Evolutionary conservation across 169 alveolate genomes (phyloP).

Genomic region (Perkinsus olseni): DNA sequence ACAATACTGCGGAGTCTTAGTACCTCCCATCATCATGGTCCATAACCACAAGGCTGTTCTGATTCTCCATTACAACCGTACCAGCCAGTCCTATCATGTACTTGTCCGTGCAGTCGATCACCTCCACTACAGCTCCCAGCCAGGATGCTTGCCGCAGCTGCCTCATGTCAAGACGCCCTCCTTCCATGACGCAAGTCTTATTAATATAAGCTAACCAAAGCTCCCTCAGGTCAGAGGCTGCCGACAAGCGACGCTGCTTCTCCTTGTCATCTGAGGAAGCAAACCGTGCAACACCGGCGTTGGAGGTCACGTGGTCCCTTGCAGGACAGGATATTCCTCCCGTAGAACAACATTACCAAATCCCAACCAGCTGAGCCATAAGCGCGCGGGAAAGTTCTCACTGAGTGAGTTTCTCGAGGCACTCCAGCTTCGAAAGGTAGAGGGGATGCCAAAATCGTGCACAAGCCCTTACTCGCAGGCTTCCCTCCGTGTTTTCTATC

Average conservation of each 20-base stretch:
- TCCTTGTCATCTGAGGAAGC: background rate
- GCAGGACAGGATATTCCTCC: too few species aligned
- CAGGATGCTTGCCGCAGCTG: background rate
- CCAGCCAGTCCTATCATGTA: background rate
- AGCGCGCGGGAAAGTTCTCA: too few species aligned
- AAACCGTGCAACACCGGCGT: background rate
- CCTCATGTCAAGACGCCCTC: background rate
- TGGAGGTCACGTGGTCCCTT: too few species aligned
- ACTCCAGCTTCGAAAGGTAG: too few species aligned
- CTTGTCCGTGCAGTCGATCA: background rate
- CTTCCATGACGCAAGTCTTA: background rate
- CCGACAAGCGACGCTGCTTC: background rate
- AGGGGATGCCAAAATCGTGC: too few species aligned
- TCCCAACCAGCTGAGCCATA: too few species aligned
- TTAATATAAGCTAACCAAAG: background rate
- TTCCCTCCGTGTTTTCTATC: background rate
- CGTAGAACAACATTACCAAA: too few species aligned
- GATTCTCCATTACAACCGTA: background rate
- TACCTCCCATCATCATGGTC: background rate
- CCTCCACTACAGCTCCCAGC: background rate
- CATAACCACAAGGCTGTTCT: background rate
- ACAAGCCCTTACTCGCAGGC: background rate
- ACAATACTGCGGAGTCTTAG: too few species aligned
- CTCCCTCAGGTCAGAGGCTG: background rate
- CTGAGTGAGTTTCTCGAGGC: too few species aligned